A percentile compares a stretch with the other conserved stretches of the same genome.
phyloP scores from a whole-genome alignment of 2,329 filamentous ascomycete species.

The Raffaelea albimanens region DNA sequence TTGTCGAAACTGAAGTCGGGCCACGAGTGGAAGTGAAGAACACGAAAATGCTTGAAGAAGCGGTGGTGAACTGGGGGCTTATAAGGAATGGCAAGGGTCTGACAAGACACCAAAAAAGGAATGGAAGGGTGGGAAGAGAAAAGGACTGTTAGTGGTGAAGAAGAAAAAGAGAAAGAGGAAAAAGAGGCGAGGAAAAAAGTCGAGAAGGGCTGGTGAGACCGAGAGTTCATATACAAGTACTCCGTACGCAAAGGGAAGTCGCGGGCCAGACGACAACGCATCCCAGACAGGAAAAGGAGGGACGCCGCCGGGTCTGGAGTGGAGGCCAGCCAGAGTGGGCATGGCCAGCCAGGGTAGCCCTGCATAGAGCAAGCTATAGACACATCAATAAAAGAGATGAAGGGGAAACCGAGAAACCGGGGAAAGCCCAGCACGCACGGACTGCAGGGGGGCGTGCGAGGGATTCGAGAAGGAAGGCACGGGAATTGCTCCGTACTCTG shows the following conservation, averaged over 20 bases:
- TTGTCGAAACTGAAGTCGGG: not conserved
- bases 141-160: not conserved
- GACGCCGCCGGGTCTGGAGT: too few relatives aligned
- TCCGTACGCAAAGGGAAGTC: not conserved
- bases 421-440: not conserved
- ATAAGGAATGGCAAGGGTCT: constrained; percentile 11
- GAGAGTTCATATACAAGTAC: not conserved
- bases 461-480: too few relatives aligned
- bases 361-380: too few relatives aligned
- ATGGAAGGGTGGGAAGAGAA: constrained; percentile 4
- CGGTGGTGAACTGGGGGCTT: not conserved
- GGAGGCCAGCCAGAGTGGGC: not conserved
- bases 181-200: not conserved
- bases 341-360: too few relatives aligned
- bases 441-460: too few relatives aligned
- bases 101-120: constrained; percentile 10
- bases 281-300: too few relatives aligned
- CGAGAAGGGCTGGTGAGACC: not conserved
- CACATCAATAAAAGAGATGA: not conserved
- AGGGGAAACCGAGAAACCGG: constrained; percentile 1
- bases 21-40: constrained; percentile 1
- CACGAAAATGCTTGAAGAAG: not conserved
- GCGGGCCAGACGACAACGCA: too few relatives aligned
- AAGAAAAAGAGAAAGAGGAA: constrained; percentile 1
- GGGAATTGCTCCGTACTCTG: too few relatives aligned